Base-by-base conservation (phyloP, 139 green algal species). In the Ettlia oleoabundans region DNA sequence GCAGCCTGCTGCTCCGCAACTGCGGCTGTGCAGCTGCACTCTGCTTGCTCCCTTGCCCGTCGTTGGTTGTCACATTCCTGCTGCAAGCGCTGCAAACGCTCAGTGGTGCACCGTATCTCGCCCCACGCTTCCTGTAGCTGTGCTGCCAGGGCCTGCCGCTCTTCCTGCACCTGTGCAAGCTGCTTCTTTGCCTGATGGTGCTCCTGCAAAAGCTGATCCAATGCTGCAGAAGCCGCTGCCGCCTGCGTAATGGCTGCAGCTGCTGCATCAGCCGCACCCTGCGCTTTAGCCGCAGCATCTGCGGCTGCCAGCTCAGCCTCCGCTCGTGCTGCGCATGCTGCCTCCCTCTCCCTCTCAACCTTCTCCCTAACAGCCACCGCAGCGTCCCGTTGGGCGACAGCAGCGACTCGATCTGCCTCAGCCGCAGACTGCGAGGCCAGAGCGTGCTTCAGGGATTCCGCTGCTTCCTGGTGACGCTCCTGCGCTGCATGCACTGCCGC, bases 1-100 rank as follows among this genome's bases (percentile, higher is more conserved):
- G 80, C 80, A 21, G 41, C 80, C 24, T 68, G 80, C 42, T 76
- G 43, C 61, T 85, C 80, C 32, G 42, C 42, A 13, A 33, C 67
- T 18, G 80, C 80, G 1, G 18, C 1, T 1, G 28, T 28, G 19
- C 47, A 9, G 1, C 30, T 68, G 24, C 35, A 3, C 33, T 72
- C 33, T 10, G 80, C 80, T 10, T 55, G 42, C 33, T 76, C 61
- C 21, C 35, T 37, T 61, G 47, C 35, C 3, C 26, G 67, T 24
- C 26, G 42, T 42, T 81, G 61, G n/a, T 26, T 18, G 24, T 32
- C 33, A 4, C 42, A 35, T 51, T 85, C 80, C 4, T 28, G 21
- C 33, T 81, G 38, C 32, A 76, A 52, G 33, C 24, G 15, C 8
- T 41, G 9, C 10, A 62, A 3, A 8, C 15, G 5, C 3, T 24